A percentile compares a stretch with the other conserved stretches of the same genome.
Conservation (phyloP, 1,139 yeast species). For the Saccharomyces uvarum region DNA sequence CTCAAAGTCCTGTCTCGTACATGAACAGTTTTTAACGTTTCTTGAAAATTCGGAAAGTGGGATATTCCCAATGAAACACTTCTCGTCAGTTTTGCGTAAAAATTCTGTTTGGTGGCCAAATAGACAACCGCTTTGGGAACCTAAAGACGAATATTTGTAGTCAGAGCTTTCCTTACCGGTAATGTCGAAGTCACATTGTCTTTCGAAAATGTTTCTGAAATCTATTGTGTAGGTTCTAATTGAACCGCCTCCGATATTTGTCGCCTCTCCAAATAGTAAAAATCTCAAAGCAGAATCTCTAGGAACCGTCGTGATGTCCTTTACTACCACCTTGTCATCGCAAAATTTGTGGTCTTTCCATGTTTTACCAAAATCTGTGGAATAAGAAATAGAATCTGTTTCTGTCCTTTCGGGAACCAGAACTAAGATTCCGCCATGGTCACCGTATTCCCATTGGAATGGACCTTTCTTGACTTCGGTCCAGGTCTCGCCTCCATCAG, state of each 20-base stretch:
- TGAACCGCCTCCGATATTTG: constrained; percentile 36
- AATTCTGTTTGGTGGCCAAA: constrained; percentile 84
- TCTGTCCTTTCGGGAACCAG: constrained; percentile 51
- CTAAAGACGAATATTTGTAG: constrained; percentile 80
- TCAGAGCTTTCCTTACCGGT: constrained; percentile 58
- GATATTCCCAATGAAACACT: constrained; percentile 74
- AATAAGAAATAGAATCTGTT: constrained; percentile 55
- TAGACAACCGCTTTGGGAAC: constrained; percentile 62
- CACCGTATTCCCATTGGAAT: constrained; percentile 93
- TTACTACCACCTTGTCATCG: constrained; percentile 47
- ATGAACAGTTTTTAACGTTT: constrained; percentile 61
- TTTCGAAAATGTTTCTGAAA: constrained; percentile 53
- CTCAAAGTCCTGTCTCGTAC: constrained; percentile 84
- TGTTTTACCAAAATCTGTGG: constrained; percentile 70
- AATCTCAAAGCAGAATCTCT: constrained; percentile 80
- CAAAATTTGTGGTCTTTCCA: constrained; percentile 67
- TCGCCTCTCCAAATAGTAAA: constrained; percentile 39
- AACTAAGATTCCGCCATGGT: constrained; percentile 80
- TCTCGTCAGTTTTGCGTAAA: constrained; percentile 59
- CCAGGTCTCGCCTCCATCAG: constrained; percentile 91
- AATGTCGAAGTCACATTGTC: constrained; percentile 66
- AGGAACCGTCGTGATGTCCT: constrained; percentile 84
- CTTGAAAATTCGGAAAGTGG: constrained; percentile 58
- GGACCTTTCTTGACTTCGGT: constrained; percentile 64
- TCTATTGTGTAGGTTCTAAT: constrained; percentile 53